These are phyloP conservation scores for Coniella vitis DNA, from an alignment of 2,329 filamentous ascomycete genomes.

Conservation along the genomic window DNA sequence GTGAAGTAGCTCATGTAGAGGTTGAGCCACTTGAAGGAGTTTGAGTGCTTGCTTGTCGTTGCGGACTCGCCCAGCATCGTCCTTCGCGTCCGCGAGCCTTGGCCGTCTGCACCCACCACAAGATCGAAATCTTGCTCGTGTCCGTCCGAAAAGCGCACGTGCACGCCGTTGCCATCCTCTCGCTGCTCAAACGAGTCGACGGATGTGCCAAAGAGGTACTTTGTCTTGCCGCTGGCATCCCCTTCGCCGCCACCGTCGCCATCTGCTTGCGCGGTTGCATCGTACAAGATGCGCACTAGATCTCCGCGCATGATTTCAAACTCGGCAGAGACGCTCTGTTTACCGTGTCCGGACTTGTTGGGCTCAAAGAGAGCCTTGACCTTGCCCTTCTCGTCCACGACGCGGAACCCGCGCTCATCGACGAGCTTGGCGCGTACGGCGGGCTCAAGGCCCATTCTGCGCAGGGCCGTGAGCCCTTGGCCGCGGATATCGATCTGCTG, in stretches of 20 bases:
- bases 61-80: slow-evolving; percentile 30
- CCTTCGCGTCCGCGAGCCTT: slow-evolving; percentile 39
- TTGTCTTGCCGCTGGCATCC: slow-evolving; percentile 21
- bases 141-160: slow-evolving; percentile 35
- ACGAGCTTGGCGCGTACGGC: slow-evolving; percentile 31
- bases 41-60: slow-evolving; percentile 16
- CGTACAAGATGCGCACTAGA: slow-evolving; percentile 43
- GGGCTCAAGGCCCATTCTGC: slow-evolving; percentile 25
- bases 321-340: slow-evolving; percentile 44
- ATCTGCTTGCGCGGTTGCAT: slow-evolving; percentile 19
- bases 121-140: slow-evolving; percentile 38
- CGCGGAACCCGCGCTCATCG: slow-evolving; percentile 38
- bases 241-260: too few species aligned
- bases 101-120: slow-evolving; percentile 48
- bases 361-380: slow-evolving; percentile 32
- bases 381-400: slow-evolving; percentile 36
- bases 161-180: slow-evolving; percentile 19
- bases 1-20: slow-evolving; percentile 21
- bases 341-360: slow-evolving; percentile 34
- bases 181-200: slow-evolving; percentile 24
- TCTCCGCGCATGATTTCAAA: slow-evolving; percentile 56
- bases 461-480: slow-evolving; percentile 22
- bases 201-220: slow-evolving; percentile 23
- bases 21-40: slow-evolving; percentile 21
- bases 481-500: slow-evolving; percentile 41